These are phyloP conservation scores for Prunus davidiana DNA, from an alignment of 306 rosid species.

Conservation along the genomic window DNA sequence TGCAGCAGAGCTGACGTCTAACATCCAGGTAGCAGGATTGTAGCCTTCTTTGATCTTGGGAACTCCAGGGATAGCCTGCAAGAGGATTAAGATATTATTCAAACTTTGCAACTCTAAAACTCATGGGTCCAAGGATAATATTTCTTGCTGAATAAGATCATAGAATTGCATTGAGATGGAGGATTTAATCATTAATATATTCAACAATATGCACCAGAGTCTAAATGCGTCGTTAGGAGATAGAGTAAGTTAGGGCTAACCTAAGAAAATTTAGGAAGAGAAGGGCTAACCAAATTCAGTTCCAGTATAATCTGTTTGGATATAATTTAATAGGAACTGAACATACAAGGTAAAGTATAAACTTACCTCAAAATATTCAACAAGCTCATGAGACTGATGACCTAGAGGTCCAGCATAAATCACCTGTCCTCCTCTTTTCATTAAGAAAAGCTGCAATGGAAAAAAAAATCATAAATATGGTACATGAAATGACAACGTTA, in stretches of 20 bases:
- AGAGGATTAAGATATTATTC: neutral
- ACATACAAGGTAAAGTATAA: neutral
- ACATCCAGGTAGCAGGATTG: conserved; percentile 86
- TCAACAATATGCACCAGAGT: neutral
- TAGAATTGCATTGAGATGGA: neutral
- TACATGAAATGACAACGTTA: no score
- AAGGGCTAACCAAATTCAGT: neutral
- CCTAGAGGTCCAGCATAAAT: no score
- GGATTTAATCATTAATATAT: neutral
- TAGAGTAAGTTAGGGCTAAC: neutral
- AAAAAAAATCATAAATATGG: no score
- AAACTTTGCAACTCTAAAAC: neutral
- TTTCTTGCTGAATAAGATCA: neutral
- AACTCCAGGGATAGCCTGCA: conserved; percentile 57
- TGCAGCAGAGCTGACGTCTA: conserved; percentile 63
- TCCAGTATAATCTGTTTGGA: neutral
- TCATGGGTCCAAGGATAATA: neutral
- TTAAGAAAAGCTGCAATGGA: no score
- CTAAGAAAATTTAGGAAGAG: neutral
- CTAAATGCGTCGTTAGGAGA: neutral
- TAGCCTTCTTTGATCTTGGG: conserved; percentile 52
- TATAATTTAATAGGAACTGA: neutral
- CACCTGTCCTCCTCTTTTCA: no score
- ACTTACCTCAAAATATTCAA: conserved; percentile 72
- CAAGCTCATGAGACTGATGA: neutral